Percentiles rank a stretch among this genome's conserved stretches.
These are phyloP conservation scores for Colletotrichum nymphaeae DNA, from an alignment of 2,329 filamentous ascomycete genomes.

Conservation along the genomic window DNA sequence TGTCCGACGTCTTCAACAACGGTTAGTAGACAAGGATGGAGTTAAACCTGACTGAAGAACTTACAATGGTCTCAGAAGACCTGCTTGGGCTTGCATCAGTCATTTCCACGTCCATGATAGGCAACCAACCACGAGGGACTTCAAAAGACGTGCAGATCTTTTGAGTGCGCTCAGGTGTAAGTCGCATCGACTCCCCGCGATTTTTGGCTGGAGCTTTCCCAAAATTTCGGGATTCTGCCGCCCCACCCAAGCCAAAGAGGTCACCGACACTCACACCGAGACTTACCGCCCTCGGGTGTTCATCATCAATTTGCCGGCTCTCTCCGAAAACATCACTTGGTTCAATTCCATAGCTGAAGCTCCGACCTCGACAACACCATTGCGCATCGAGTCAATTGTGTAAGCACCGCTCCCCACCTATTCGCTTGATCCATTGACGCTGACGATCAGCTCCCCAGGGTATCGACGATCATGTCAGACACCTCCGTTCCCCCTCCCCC, in stretches of 20 bases:
- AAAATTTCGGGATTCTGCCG: slow-evolving; percentile 62
- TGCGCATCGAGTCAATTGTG: slow-evolving; percentile 30
- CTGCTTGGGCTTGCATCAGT: slow-evolving; percentile 4
- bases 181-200: slow-evolving; percentile 21
- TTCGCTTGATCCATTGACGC: slow-evolving; percentile 35
- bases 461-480: slow-evolving; percentile 61
- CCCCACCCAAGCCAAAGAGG: slow-evolving; percentile 38
- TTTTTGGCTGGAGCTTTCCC: slow-evolving; percentile 39
- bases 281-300: slow-evolving; percentile 58
- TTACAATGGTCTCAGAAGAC: slow-evolving; percentile 23
- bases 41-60: neutral
- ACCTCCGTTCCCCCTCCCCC: slow-evolving; percentile 66
- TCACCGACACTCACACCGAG: slow-evolving; percentile 4
- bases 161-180: neutral
- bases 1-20: slow-evolving; percentile 38
- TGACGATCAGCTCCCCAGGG: slow-evolving; percentile 34
- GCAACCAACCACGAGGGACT: neutral
- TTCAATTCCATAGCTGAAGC: slow-evolving; percentile 31
- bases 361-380: slow-evolving; percentile 31
- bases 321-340: slow-evolving; percentile 39
- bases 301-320: slow-evolving; percentile 48
- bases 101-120: slow-evolving; percentile 34
- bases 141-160: slow-evolving; percentile 1
- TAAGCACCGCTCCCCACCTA: slow-evolving; percentile 18
- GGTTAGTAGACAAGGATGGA: neutral